Conservation (phyloP, 805 yeast genomes). For the Monosporozyma solicola region DNA sequence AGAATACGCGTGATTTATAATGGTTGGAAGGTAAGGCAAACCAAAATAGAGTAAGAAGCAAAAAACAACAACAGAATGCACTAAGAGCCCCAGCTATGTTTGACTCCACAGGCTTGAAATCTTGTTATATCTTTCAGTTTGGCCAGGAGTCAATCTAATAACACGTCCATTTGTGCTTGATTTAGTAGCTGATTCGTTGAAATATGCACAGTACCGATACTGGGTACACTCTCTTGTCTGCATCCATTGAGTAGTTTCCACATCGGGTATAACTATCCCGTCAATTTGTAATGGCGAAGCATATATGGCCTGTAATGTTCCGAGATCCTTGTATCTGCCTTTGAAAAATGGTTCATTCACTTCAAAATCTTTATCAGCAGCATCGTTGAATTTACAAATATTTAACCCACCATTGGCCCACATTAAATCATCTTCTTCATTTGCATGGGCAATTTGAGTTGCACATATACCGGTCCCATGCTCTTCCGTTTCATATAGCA, state of each 20-base stretch:
- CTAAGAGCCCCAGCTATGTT: neutral
- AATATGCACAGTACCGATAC: constrained; percentile 23
- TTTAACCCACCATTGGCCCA: constrained; percentile 69
- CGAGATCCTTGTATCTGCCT: constrained; percentile 13
- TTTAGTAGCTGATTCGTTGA: neutral
- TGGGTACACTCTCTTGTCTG: constrained; percentile 23
- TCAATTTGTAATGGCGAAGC: constrained; percentile 17
- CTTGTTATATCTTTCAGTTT: neutral
- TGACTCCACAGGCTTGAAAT: neutral
- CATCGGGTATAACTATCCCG: constrained; percentile 21
- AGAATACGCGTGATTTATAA: no score
- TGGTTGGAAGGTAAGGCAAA: no score
- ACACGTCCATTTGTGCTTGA: neutral
- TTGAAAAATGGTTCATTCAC: constrained; percentile 16
- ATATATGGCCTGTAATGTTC: constrained; percentile 13
- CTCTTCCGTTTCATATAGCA: constrained; percentile 12
- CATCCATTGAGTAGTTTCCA: constrained; percentile 16
- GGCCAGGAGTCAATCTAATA: neutral
- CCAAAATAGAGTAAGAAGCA: no score
- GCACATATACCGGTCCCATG: constrained; percentile 19
- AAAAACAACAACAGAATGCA: neutral
- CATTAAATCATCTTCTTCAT: constrained; percentile 23
- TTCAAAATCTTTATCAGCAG: constrained; percentile 30
- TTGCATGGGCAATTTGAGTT: constrained; percentile 26
- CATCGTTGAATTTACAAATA: constrained; percentile 38